Evolutionary conservation across 2,329 filamentous ascomycete species (phyloP), one percentile per base, ranked within the genome.

Genomic region (Xylogone sp.): DNA sequence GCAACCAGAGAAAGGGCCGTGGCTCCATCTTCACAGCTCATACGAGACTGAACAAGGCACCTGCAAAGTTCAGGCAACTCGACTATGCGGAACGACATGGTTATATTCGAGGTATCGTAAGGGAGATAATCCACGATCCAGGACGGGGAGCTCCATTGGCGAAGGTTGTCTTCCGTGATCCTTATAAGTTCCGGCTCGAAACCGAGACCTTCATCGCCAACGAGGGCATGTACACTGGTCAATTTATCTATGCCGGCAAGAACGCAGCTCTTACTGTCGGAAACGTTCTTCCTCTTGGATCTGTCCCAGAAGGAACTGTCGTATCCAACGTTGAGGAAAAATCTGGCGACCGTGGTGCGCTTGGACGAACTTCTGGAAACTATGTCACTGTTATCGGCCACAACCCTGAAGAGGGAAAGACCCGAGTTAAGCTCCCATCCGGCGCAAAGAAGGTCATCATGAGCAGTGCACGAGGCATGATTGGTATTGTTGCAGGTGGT

Each of bases 231-330:
- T 99, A 97, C 90, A 97, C 94, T 65, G 94, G 94, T 75, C 94
- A 99, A 79, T 99, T 99, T 85, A 91, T 99, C 87, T 99, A 99
- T 80, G 94, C 93, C 73, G 94, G 94, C 75, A 99, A 99, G 90
- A 94, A 96, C 81, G 94, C 94, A 69, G 82, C 87, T 64, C 85
- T 99, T 71, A 97, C 89, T 71, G 87, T 99, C 76, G 94, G 94
- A 77, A 99, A 99, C 84, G 79, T 99, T 73, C 90, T 99, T 60
- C 94, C 94, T 63, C 86, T 99, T 67, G 84, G 85, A 72, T 90
- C 89, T 72, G 88, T 97, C 74, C 94, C 94, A 65, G 94, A 99
- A 84, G 94, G 94, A 90, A 99, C 94, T 76, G 93, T 99, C 68
- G 84, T 99, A 69, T 91, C 90, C 76, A 99, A 99, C 82, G 94